These are phyloP conservation scores for Sanghuangporus baumii DNA, from an alignment of 1,284 basidiomycete genomes.

Conservation along the genomic window DNA sequence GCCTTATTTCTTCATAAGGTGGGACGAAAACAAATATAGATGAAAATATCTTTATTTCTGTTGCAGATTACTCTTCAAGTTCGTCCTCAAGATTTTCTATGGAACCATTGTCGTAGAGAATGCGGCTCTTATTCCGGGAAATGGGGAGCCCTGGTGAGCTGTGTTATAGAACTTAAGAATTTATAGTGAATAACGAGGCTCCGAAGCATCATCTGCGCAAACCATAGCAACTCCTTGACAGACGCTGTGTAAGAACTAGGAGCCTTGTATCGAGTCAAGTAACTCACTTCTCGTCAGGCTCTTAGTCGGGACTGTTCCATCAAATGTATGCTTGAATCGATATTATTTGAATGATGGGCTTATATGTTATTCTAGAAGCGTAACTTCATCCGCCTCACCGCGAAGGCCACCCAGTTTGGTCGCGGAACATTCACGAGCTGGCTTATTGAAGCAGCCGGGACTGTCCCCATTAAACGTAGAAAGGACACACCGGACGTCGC, in stretches of 20 bases:
- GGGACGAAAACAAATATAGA: constrained; percentile 5
- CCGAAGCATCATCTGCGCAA: constrained; percentile 63
- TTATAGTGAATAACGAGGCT: constrained; percentile 24
- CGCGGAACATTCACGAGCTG: constrained; percentile 78
- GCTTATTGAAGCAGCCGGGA: constrained; percentile 83
- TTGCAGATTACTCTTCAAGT: constrained; percentile 59
- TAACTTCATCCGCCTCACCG: constrained; percentile 77
- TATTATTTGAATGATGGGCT: not conserved
- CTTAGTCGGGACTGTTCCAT: constrained; percentile 64
- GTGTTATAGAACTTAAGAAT: constrained; percentile 7
- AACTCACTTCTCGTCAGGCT: constrained; percentile 37
- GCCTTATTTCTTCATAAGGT: constrained; percentile 67
- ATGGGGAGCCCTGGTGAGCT: constrained; percentile 66
- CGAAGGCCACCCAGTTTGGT: constrained; percentile 82
- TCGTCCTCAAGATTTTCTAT: constrained; percentile 84
- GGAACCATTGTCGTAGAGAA: constrained; percentile 85
- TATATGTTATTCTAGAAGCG: constrained; percentile 40
- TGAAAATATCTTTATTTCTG: not conserved
- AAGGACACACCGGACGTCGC: constrained; percentile 55
- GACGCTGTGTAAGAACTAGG: constrained; percentile 66
- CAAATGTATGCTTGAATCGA: constrained; percentile 36
- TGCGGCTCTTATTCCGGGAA: constrained; percentile 58
- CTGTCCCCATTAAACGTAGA: constrained; percentile 71
- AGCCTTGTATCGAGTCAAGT: not conserved
- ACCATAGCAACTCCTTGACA: constrained; percentile 80